Evolutionary conservation across 108 stramenopile genomes (phyloP).

Genomic region (Mayamaea pseudoterrestris): DNA sequence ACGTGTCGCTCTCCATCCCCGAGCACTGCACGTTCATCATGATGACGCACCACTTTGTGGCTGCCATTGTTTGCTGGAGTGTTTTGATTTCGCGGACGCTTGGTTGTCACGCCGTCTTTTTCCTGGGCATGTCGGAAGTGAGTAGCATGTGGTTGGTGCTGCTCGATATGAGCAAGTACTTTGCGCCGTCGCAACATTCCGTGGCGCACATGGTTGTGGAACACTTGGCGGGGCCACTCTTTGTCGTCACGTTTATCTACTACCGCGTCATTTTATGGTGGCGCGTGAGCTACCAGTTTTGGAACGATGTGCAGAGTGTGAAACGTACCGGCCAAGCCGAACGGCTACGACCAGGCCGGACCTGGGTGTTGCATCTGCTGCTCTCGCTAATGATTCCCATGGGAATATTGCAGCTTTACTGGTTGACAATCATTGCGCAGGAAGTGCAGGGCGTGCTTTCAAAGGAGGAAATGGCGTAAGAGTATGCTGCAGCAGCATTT

Average conservation of each 20-base stretch:
- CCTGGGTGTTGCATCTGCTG: constrained; percentile 11
- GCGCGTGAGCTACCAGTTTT: constrained; percentile 10
- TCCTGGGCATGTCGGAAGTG: constrained; percentile 39
- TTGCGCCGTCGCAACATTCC: constrained; percentile 4
- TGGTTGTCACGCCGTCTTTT: constrained; percentile 25
- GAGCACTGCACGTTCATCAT: constrained; percentile 27
- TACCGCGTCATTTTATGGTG: constrained; percentile 14
- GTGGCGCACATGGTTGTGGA: constrained; percentile 6
- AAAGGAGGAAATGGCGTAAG: too few relatives aligned
- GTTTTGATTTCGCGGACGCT: constrained; percentile 33
- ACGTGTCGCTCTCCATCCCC: constrained; percentile 25
- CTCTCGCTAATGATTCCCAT: constrained; percentile 9
- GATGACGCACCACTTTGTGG: constrained; percentile 32
- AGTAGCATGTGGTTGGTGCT: constrained; percentile 36
- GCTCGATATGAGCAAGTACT: constrained; percentile 26
- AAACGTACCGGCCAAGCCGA: constrained; percentile 8
- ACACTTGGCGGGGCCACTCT: constrained; percentile 5
- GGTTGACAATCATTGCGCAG: constrained; percentile 7
- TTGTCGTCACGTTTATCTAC: constrained; percentile 10
- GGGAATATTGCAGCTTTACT: constrained; percentile 21
- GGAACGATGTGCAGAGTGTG: constrained; percentile 18
- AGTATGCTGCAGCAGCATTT: too few relatives aligned
- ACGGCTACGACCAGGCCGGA: constrained; percentile 18
- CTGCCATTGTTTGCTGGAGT: constrained; percentile 18
- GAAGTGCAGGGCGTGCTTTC: too few relatives aligned